A percentile compares a stretch with the other conserved stretches of the same genome.
phyloP scores from a whole-genome alignment of 2,329 filamentous ascomycete species.

The Tolypocladium amazonense region DNA sequence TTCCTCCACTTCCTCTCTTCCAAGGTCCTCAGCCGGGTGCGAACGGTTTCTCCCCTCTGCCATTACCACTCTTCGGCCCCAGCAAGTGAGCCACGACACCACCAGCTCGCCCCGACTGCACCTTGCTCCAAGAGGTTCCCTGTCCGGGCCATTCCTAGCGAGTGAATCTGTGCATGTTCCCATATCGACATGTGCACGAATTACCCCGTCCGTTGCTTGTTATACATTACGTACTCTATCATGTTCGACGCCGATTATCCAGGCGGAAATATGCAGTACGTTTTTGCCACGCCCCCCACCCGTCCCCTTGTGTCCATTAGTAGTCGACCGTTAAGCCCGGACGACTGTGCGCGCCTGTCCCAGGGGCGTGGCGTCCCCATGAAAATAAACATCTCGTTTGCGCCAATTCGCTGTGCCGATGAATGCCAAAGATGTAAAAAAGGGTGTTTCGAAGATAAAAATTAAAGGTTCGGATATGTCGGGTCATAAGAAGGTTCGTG shows the following conservation, averaged over 20 bases:
- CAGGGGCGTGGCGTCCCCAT: neutral
- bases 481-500: conserved; percentile 17
- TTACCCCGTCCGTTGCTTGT: conserved; percentile 19
- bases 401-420: conserved; percentile 29
- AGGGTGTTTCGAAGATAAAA: conserved; percentile 20
- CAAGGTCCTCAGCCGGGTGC: conserved; percentile 6
- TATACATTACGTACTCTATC: conserved; percentile 31
- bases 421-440: conserved; percentile 28
- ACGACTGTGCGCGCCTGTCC: neutral
- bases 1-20: conserved; percentile 7
- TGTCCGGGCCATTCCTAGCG: conserved; percentile 18
- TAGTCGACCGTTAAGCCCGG: neutral
- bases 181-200: conserved; percentile 20
- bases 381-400: conserved; percentile 19
- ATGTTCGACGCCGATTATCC: conserved; percentile 11
- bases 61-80: neutral
- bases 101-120: conserved; percentile 3
- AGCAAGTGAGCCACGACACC: neutral
- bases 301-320: conserved; percentile 2
- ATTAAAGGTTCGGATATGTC: conserved; percentile 5
- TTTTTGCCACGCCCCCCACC: neutral
- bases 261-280: conserved; percentile 20
- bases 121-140: conserved; percentile 9
- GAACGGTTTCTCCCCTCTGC: neutral
- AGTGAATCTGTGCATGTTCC: conserved; percentile 20